A percentile compares a stretch with the other conserved stretches of the same genome.
Conservation (phyloP, 306 rosid genomes). For the Hippophae tibetana region DNA sequence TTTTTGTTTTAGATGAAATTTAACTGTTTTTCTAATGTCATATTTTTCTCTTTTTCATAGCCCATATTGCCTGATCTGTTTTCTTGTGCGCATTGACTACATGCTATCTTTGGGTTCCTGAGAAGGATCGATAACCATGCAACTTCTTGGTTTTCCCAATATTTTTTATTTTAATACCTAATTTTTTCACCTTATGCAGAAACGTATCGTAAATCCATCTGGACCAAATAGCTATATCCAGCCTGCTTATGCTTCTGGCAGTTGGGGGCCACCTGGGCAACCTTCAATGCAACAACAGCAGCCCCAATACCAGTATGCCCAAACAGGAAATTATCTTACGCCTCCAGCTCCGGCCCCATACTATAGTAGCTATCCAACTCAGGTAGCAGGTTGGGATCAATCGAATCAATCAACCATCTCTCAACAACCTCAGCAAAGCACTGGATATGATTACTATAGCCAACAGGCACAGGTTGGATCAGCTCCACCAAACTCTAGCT, state of each 20-base stretch:
- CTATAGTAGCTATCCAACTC: conserved; percentile 34
- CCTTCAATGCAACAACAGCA: conserved; percentile 29
- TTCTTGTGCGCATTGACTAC: too few relatives aligned
- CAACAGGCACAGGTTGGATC: conserved; percentile 18
- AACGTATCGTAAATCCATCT: conserved; percentile 29
- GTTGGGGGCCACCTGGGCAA: conserved; percentile 33
- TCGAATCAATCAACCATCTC: conserved; percentile 25
- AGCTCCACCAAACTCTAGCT: conserved; percentile 26
- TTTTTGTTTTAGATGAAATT: too few relatives aligned
- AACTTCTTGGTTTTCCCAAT: background rate
- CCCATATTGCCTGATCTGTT: too few relatives aligned
- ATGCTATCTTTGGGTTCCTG: background rate
- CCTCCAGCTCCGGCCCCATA: conserved; percentile 24
- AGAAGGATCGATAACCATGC: background rate
- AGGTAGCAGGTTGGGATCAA: conserved; percentile 39
- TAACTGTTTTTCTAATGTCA: too few relatives aligned
- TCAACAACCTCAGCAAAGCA: conserved; percentile 32
- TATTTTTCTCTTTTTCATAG: too few relatives aligned
- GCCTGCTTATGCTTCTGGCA: conserved; percentile 25
- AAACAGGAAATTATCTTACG: conserved; percentile 28
- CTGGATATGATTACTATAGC: conserved; percentile 28
- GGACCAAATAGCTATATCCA: conserved; percentile 31
- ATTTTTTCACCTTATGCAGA: conserved; percentile 26
- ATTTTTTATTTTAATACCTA: background rate
- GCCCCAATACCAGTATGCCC: conserved; percentile 35